Evolutionary conservation across 192 early-diverging fungal genomes (phyloP), one percentile per base, ranked within the genome.

Genomic region (Dispira simplex): DNA sequence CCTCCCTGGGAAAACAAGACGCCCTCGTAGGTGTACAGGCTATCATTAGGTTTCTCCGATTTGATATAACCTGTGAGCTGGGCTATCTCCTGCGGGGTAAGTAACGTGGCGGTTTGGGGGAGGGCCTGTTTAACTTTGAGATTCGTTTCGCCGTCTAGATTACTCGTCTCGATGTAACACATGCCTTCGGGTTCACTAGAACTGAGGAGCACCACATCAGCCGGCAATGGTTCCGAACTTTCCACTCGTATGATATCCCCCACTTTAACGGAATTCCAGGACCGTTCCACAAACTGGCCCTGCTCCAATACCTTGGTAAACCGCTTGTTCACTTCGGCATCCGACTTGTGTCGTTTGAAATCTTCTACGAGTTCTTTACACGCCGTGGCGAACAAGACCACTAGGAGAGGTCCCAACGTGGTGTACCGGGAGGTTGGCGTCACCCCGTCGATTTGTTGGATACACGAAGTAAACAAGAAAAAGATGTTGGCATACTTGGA

Each of bases 401-500:
- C 83, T 0, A 77, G 74, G 53, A 99, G 77, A 20, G 88, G 76
- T 75, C 84, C 89, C 51, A 93, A 74, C 8, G 94, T 96, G 8
- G 90, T 93, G 69, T 76, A 90, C 71, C 82, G 75, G 47, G 93
- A 93, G 4, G 92, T 91, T 3, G 97, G 97, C 39, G 97, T 95
- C 18, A 99, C 83, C 53, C 87, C 89, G 18, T 78, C 82, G 65
- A 99, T 97, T 87, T 97, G 92, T 93, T 96, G 93, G 55, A 98
- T 95, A 52, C 82, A 84, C 11, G 90, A 92, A 16, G 92, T 98
- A 72, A 99, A 95, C 73, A 99, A 74, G 81, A 99, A 99, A 70
- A 98, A 99, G 69, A 98, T 73, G 77, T 99, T 99, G 63, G 97
- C 97, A 76, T 97, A 98, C 76, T 95, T 94, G 51, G 87, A 89